Evolutionary conservation across 176 grass and related monocot species (phyloP), one percentile per base, ranked within the genome.

Genomic region (Triticum timopheevii): DNA sequence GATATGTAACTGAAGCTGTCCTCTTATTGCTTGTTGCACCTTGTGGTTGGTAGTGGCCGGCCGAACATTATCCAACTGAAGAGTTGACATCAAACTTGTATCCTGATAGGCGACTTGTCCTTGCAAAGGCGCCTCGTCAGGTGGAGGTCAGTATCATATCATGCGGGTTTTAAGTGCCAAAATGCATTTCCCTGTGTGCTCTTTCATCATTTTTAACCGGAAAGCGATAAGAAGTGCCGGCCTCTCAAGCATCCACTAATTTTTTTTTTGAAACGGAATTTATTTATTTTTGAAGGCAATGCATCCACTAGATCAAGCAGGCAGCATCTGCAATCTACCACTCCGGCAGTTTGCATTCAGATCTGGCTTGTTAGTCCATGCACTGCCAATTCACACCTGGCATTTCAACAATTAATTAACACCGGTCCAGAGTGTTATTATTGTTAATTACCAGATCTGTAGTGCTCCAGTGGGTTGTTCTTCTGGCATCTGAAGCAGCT

Each of bases 111-210:
- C 52, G 36, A 34, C 16, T 25, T 73, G 12, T 10, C 23, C 2
- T 50, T 23, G 64, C 2, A 86, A 79, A 45, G 33, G 10, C 31
- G 15, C 67, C 50, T 81, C 73, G 28, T 61, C 69, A 77, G 81
- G 82, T 91, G 77, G 86, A 88, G 62, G 39, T 77, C 77, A 64
- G 30, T 72, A 6, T 88, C 62, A 85, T 70, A 61, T 76, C 27
- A 77, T 56, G 17, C 20, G 0, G 25, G 19, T 33, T 17, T 76
- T 33, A 11, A 19, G 25, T 19, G 25, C 8, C 47, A 54, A 77
- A 33, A 31, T 56, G 16, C 27, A 56, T 56, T 20, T 33, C 50
- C 1, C 6, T 61, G 19, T 78, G 70, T 72, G 63, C 6, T 44
- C 30, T 47, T 64, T 70, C 13, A 38, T 69, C 62, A 27, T 67